These are phyloP conservation scores for Cryptococcus deneoformans DNA, from an alignment of 1,284 basidiomycete species.

Conservation along the genomic window DNA sequence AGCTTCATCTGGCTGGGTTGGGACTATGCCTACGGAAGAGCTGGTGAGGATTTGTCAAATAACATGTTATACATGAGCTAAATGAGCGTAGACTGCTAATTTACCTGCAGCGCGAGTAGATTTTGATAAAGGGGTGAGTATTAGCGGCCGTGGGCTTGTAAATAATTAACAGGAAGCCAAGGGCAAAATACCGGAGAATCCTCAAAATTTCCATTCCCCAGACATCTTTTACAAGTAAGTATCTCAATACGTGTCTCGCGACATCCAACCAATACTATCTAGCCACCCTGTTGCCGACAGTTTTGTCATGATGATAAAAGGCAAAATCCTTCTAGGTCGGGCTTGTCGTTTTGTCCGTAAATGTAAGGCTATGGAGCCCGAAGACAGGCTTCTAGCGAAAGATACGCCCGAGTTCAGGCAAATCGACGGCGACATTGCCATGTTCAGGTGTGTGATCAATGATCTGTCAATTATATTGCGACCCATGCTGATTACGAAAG, in stretches of 20 bases:
- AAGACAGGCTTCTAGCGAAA: constrained; percentile 9
- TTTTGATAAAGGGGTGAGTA: constrained; percentile 25
- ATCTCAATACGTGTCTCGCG: too few relatives aligned
- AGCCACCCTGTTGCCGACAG: constrained; percentile 41
- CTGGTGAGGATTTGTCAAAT: constrained; percentile 24
- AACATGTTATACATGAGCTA: background rate
- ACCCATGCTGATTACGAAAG: background rate
- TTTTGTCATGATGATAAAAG: constrained; percentile 35
- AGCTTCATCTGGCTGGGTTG: constrained; percentile 34
- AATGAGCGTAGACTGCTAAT: constrained; percentile 13
- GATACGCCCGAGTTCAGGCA: constrained; percentile 23
- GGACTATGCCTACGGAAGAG: constrained; percentile 27
- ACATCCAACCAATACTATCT: background rate
- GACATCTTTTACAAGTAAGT: constrained; percentile 36
- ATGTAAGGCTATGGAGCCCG: constrained; percentile 7
- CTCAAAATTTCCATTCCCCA: constrained; percentile 27
- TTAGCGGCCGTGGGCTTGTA: background rate
- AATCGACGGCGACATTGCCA: constrained; percentile 27
- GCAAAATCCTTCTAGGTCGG: constrained; percentile 27
- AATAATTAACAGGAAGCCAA: background rate
- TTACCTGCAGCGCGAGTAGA: constrained; percentile 26
- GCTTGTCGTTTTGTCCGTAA: constrained; percentile 30
- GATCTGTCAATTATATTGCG: background rate
- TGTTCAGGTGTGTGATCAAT: constrained; percentile 17
- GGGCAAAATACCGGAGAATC: constrained; percentile 30